Percentiles rank a stretch among this genome's conserved stretches.
phyloP scores from a whole-genome alignment of 352 stramenopile genomes.

The Saprolegnia diclina region DNA sequence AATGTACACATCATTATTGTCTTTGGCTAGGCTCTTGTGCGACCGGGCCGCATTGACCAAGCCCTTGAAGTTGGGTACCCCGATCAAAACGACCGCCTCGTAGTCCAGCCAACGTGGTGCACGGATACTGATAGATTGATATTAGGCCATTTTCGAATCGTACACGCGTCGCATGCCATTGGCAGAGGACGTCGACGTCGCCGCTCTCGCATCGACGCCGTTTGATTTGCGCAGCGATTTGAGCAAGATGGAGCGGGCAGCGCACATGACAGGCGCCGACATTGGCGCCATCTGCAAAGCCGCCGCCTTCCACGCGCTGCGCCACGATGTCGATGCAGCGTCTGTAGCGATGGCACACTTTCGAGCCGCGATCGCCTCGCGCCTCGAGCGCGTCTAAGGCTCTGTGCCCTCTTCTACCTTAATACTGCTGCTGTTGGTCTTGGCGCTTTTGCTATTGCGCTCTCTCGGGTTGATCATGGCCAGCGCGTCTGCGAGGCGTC shows the following conservation, averaged over 20 bases:
- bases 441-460: background rate
- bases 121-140: constrained; percentile 14
- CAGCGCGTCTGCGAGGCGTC: background rate
- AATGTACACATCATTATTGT: background rate
- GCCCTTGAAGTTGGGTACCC: constrained; percentile 53
- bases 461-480: background rate
- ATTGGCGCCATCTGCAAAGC: constrained; percentile 70
- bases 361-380: constrained; percentile 7
- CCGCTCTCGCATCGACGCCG: constrained; percentile 31
- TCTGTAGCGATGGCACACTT: constrained; percentile 24
- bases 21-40: constrained; percentile 48
- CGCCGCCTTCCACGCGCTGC: constrained; percentile 68
- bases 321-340: constrained; percentile 36
- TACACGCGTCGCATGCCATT: constrained; percentile 71
- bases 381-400: background rate
- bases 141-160: constrained; percentile 55
- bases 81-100: constrained; percentile 37
- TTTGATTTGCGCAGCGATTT: constrained; percentile 4
- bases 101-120: constrained; percentile 24
- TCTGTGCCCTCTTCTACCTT: background rate
- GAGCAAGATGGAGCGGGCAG: background rate
- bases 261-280: constrained; percentile 52
- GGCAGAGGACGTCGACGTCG: constrained; percentile 46
- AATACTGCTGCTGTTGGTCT: background rate
- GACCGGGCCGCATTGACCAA: constrained; percentile 77